These are phyloP conservation scores for Penicillium robsamsonii DNA, from an alignment of 495 filamentous ascomycete genomes.

Conservation along the genomic window DNA sequence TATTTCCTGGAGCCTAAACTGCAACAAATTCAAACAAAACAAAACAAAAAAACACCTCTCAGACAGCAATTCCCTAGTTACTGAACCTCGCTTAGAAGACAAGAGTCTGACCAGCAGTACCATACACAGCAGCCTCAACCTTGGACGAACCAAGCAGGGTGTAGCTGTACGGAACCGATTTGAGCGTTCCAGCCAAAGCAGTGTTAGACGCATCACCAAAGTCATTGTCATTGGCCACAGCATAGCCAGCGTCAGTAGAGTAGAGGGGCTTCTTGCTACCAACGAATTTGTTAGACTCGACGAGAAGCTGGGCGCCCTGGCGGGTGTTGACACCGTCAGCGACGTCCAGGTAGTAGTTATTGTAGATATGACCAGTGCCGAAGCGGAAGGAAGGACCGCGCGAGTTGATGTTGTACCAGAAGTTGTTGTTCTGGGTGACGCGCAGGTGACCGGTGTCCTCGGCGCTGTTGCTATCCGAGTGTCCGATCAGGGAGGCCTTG, in stretches of 20 bases:
- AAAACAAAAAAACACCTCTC: not conserved
- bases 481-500: conserved; percentile 63
- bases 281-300: conserved; percentile 60
- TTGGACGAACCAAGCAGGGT: conserved; percentile 40
- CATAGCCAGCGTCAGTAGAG: conserved; percentile 54
- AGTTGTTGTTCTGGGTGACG: conserved; percentile 63
- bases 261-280: conserved; percentile 49
- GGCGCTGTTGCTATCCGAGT: conserved; percentile 44
- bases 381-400: conserved; percentile 61
- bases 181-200: conserved; percentile 48
- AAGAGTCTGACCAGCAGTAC: conserved; percentile 55
- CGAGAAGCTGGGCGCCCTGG: conserved; percentile 60
- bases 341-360: conserved; percentile 48
- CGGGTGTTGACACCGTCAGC: conserved; percentile 63
- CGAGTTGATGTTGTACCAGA: conserved; percentile 60
- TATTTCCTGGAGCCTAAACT: not conserved
- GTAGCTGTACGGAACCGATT: conserved; percentile 52
- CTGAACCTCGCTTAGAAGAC: conserved; percentile 39
- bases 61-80: not conserved
- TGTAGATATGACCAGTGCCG: conserved; percentile 57
- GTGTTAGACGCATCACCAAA: conserved; percentile 50
- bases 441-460: conserved; percentile 54
- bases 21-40: not conserved
- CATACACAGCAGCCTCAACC: conserved; percentile 46
- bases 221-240: conserved; percentile 53